These are phyloP conservation scores for Termitomyces bulborhizus DNA, from an alignment of 768 basidiomycete genomes.

Conservation along the genomic window DNA sequence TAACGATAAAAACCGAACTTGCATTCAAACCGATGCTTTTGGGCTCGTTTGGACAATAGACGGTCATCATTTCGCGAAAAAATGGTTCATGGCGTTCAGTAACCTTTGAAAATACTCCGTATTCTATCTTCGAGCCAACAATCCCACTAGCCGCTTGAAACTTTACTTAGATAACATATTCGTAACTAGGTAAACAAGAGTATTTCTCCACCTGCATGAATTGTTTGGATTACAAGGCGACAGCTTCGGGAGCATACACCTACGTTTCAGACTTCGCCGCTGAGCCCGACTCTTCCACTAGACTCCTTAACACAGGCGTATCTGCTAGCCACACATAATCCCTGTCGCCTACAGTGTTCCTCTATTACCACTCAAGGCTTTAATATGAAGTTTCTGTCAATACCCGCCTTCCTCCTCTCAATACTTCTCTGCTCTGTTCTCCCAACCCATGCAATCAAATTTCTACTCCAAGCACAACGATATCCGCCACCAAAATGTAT, in stretches of 20 bases:
- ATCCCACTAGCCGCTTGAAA: neutral
- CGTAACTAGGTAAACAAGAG: neutral
- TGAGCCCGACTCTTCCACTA: neutral
- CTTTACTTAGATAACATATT: too few species aligned
- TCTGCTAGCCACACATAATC: slow-evolving; percentile 1
- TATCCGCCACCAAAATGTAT: slow-evolving; percentile 83
- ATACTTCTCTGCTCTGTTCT: slow-evolving; percentile 23
- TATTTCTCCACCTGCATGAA: too few species aligned
- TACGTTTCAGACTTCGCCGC: slow-evolving; percentile 15
- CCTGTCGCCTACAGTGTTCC: neutral
- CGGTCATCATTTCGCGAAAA: too few species aligned
- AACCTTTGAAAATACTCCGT: too few species aligned
- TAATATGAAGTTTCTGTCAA: slow-evolving; percentile 14
- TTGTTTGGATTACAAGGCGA: slow-evolving; percentile 8
- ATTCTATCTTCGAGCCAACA: neutral
- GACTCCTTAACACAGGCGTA: neutral
- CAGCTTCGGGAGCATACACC: slow-evolving; percentile 4
- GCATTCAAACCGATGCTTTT: neutral
- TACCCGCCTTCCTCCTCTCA: slow-evolving; percentile 23
- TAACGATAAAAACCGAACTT: neutral
- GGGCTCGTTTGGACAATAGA: neutral
- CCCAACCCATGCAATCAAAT: slow-evolving; percentile 68
- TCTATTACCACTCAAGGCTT: neutral
- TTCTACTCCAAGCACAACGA: slow-evolving; percentile 63
- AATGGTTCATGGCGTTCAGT: neutral